Evolutionary conservation across 768 basidiomycete genomes (phyloP).

Genomic region (Cyclocybe cylindracea): DNA sequence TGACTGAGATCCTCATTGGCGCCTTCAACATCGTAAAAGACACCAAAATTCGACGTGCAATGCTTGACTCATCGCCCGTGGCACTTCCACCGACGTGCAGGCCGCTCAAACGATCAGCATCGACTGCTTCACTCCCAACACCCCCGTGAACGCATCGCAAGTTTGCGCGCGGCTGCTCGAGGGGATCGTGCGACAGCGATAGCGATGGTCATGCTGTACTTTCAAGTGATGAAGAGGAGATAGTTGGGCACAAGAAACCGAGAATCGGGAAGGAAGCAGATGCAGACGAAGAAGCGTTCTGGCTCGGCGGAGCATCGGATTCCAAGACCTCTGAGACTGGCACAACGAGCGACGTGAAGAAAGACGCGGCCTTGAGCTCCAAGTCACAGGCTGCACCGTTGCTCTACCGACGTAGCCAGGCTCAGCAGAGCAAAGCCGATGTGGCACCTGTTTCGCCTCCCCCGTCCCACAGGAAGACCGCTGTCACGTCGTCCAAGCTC

Average conservation of each 20-base stretch:
- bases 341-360: conserved; percentile 11
- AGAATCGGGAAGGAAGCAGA: conserved; percentile 32
- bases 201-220: conserved; percentile 37
- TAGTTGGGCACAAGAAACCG: conserved; percentile 35
- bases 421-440: conserved; percentile 17
- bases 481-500: conserved; percentile 4
- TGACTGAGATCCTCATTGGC: no score
- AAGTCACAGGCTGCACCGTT: conserved; percentile 26
- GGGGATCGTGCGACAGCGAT: conserved; percentile 47
- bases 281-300: conserved; percentile 55
- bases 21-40: neutral
- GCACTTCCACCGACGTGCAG: conserved; percentile 31
- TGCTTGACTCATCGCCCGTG: conserved; percentile 22
- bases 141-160: conserved; percentile 62
- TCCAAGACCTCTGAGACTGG: no score
- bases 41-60: neutral
- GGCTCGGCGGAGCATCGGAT: conserved; percentile 39
- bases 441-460: conserved; percentile 62
- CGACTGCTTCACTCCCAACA: conserved; percentile 65
- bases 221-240: conserved; percentile 38
- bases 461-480: conserved; percentile 53
- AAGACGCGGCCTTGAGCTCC: conserved; percentile 6
- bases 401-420: conserved; percentile 39
- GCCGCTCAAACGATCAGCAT: conserved; percentile 63
- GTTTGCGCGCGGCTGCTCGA: conserved; percentile 42